Evolutionary conservation across 176 grass and related monocot genomes (phyloP).

Genomic region (Musa beccarii): DNA sequence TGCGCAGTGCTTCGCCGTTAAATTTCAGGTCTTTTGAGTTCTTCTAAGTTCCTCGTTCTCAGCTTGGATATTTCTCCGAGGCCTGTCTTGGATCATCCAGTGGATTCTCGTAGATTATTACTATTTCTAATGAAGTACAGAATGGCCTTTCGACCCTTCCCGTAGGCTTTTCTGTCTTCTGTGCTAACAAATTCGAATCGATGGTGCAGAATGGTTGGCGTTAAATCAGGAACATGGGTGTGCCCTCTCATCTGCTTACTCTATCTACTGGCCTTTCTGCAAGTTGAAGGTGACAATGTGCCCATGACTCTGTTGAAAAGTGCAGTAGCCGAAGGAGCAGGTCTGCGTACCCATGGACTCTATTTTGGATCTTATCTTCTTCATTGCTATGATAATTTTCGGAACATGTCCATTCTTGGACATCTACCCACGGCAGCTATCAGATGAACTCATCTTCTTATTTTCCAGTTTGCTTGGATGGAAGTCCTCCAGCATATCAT

Average conservation of each 20-base stretch:
- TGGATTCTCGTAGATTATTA: no score
- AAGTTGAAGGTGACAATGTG: conserved; percentile 23
- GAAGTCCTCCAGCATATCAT: conserved; percentile 56
- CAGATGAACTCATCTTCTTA: background rate
- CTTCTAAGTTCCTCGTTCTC: no score
- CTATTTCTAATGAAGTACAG: no score
- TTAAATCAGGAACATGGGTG: conserved; percentile 14
- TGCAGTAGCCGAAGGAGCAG: conserved; percentile 54
- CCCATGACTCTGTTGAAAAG: conserved; percentile 45
- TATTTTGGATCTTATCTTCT: background rate
- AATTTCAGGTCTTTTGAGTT: no score
- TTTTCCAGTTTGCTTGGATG: conserved; percentile 56
- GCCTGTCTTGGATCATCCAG: no score
- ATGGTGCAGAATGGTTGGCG: conserved; percentile 21
- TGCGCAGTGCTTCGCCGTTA: no score
- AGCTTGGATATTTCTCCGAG: no score
- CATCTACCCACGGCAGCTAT: no score
- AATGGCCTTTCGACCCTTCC: no score
- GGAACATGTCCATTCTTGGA: no score
- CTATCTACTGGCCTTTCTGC: conserved; percentile 11
- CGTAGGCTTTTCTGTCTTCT: background rate
- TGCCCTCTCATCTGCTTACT: conserved; percentile 15
- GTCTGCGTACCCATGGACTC: conserved; percentile 4
- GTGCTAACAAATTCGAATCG: background rate
- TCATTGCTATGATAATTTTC: background rate